Conservation (phyloP, 1,284 basidiomycete species). For the Leccinum holopus region DNA sequence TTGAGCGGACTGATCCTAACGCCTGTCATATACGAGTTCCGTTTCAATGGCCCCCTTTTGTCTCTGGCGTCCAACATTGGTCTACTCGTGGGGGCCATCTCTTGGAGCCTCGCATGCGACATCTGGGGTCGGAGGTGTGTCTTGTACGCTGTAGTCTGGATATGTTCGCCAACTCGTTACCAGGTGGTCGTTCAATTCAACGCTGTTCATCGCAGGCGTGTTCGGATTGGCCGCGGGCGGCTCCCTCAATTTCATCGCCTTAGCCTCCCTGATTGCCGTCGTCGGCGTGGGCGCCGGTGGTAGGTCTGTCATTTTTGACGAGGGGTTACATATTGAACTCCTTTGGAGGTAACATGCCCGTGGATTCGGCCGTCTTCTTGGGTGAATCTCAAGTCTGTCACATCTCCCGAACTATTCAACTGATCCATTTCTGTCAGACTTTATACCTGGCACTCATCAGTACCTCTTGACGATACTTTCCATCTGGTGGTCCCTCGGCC, state of each 20-base stretch:
- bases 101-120: slow-evolving; percentile 64
- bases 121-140: slow-evolving; percentile 62
- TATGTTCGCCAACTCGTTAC: not conserved
- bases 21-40: slow-evolving; percentile 57
- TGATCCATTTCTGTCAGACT: slow-evolving; percentile 44
- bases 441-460: slow-evolving; percentile 67
- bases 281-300: slow-evolving; percentile 50
- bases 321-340: not conserved
- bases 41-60: slow-evolving; percentile 54
- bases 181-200: slow-evolving; percentile 63
- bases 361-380: slow-evolving; percentile 66
- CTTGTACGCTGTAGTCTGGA: not conserved
- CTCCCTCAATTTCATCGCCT: slow-evolving; percentile 42
- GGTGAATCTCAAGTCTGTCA: slow-evolving; percentile 34
- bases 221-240: slow-evolving; percentile 53
- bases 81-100: slow-evolving; percentile 60
- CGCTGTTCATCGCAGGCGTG: slow-evolving; percentile 56
- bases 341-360: slow-evolving; percentile 49
- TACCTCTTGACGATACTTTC: slow-evolving; percentile 68
- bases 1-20: slow-evolving; percentile 56
- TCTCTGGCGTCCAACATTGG: slow-evolving; percentile 62
- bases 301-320: slow-evolving; percentile 10
- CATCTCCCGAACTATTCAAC: not conserved
- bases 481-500: slow-evolving; percentile 71
- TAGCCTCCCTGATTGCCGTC: slow-evolving; percentile 45